A percentile compares a stretch with the other conserved stretches of the same genome.
These are phyloP conservation scores for Curvularia lunata DNA, from an alignment of 2,329 filamentous ascomycete genomes.

Conservation along the genomic window DNA sequence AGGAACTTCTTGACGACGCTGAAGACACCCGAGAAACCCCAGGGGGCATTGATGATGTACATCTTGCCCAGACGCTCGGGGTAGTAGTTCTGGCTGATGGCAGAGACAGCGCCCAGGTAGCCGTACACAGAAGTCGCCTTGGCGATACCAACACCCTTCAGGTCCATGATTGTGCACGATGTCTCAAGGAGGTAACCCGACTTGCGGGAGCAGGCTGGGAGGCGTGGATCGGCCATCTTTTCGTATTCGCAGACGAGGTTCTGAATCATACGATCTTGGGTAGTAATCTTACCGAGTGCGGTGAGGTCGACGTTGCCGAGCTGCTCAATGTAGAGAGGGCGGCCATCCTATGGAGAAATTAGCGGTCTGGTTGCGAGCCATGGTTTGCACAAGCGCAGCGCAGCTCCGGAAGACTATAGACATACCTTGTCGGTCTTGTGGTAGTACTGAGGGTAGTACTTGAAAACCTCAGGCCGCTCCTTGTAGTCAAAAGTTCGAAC, in stretches of 20 bases:
- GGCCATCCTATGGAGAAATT: slow-evolving; percentile 72
- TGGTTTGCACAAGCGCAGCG: neutral
- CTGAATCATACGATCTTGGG: slow-evolving; percentile 88
- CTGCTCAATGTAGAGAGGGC: slow-evolving; percentile 96
- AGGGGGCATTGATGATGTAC: slow-evolving; percentile 97
- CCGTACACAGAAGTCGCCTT: slow-evolving; percentile 84
- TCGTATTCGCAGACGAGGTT: slow-evolving; percentile 99
- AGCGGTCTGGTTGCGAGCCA: slow-evolving; percentile 5
- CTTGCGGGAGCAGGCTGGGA: slow-evolving; percentile 95
- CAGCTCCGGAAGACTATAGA: neutral
- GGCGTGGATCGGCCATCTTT: slow-evolving; percentile 88
- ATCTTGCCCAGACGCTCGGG: slow-evolving; percentile 94
- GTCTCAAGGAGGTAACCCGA: slow-evolving; percentile 89
- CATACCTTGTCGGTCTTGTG: slow-evolving; percentile 87
- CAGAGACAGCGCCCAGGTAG: slow-evolving; percentile 84
- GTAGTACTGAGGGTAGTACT: slow-evolving; percentile 98
- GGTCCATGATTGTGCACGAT: slow-evolving; percentile 97
- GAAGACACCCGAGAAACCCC: slow-evolving; percentile 89
- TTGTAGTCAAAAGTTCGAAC: slow-evolving; percentile 83
- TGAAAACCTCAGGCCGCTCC: slow-evolving; percentile 81
- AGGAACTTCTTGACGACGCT: slow-evolving; percentile 89
- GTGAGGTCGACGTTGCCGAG: slow-evolving; percentile 90
- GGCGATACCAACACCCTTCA: slow-evolving; percentile 88
- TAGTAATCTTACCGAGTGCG: slow-evolving; percentile 92
- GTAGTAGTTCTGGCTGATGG: slow-evolving; percentile 98